Evolutionary conservation across 495 filamentous ascomycete species (phyloP), one percentile per base, ranked within the genome.

Genomic region (Xylaria scruposa): DNA sequence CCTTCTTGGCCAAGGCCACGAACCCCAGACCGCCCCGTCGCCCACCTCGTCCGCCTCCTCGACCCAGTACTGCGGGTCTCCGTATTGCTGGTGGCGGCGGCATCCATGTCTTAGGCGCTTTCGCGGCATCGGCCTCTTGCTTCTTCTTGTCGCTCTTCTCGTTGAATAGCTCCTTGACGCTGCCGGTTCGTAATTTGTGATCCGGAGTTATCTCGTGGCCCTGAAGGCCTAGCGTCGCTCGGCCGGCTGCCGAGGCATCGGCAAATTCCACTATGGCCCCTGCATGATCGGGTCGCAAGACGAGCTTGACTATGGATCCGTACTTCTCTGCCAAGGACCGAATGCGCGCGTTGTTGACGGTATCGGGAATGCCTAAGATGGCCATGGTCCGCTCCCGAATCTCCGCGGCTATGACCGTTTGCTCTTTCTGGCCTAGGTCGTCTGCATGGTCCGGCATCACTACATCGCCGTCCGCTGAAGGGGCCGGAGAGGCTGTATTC

Each of bases 241-340:
- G 92, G 51, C 94, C 94, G 4, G 90, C 91, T 67, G 90, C 85
- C 4, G 89, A 82, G 12, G 91, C 85, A 72, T 92, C 89, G 12
- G 82, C 83, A 76, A 90, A 97, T 77, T 98, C 96, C 54, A 97
- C 85, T 63, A 95, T 91, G 12, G 94, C 96, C n/a, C 96, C 95
- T 73, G 90, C 88, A 70, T 96, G 92, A 63, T 93, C 88, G 2
- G 93, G 93, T 49, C 91, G 89, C 3, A 95, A 85, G 5, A 88
- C 83, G 6, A 88, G 77, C 73, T 94, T 94, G 76, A 91, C 87
- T 2, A 87, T 85, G 2, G 85, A 71, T 44, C 91, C 91, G 46
- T 91, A 87, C 13, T 88, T 86, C 70, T 92, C 91, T 10, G 91
- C 87, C 17, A 86, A 76, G 51, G 89, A 86, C n/a, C 87, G 85